phyloP scores from a whole-genome alignment of 805 yeast genomes.

The Yamadazyma laniorum region DNA sequence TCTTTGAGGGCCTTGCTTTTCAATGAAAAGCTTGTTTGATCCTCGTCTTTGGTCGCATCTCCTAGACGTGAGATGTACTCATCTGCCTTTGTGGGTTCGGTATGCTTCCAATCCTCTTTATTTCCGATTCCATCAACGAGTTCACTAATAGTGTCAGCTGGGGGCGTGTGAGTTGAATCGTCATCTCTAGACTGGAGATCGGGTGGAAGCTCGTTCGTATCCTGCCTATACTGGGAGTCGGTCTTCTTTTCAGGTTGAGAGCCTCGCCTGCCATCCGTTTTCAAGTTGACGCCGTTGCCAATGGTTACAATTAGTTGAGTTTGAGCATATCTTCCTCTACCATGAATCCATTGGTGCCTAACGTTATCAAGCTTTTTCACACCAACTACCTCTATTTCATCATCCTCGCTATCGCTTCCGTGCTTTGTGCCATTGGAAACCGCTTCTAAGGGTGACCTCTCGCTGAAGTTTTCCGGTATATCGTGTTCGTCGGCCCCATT shows the following conservation, averaged over 20 bases:
- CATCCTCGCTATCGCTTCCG: not conserved
- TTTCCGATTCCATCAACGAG: not conserved
- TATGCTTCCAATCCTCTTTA: not conserved
- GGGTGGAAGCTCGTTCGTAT: too few relatives aligned
- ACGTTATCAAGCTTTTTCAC: conserved; percentile 2
- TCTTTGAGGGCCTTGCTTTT: not conserved
- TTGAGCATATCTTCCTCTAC: conserved; percentile 1
- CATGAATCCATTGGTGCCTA: not conserved
- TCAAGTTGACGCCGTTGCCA: conserved; percentile 4
- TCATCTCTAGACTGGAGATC: too few relatives aligned
- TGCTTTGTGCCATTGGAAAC: not conserved
- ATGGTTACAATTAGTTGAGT: conserved; percentile 1
- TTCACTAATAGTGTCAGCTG: not conserved
- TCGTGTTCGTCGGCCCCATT: not conserved
- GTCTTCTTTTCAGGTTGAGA: not conserved
- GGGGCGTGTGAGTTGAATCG: too few relatives aligned
- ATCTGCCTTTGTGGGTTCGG: too few relatives aligned
- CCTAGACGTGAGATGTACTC: too few relatives aligned
- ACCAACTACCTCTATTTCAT: conserved; percentile 3
- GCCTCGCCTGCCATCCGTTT: not conserved
- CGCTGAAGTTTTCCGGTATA: not conserved
- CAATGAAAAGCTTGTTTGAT: not conserved
- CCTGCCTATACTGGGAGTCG: too few relatives aligned
- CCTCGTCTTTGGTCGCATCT: not conserved
- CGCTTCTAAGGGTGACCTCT: too few relatives aligned